Evolutionary conservation across 2,329 filamentous ascomycete species (phyloP), one percentile per base, ranked within the genome.

Genomic region (Metarhizium sp.): DNA sequence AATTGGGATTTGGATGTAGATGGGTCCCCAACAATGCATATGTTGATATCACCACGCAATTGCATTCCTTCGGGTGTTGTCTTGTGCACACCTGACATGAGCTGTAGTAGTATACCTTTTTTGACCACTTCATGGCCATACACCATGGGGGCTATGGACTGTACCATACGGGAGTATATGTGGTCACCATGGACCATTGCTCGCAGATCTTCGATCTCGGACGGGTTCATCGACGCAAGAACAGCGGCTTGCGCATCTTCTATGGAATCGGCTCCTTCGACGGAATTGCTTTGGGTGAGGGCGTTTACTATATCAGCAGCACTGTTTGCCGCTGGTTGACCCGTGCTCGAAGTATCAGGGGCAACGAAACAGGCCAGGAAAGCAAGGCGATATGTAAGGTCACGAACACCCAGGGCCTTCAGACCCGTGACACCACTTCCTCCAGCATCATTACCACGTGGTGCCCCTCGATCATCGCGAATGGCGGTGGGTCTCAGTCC

Each of bases 1-100:
- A 99, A 99, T 65, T 99, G 94, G 36, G 92, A 96, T 71, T 99
- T 99, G 61, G 90, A 95, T 2, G 94, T 99, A 11, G 90, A 95
- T 1, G 94, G 94, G 67, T 99, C 94, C 58, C 94, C 94, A 57
- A 99, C 94, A 62, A 99, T 90, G 72, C 94, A 99, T 59, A 99
- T 95, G 74, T 99, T 99, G 77, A 99, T 92, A 67, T 99, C 94
- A 62, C 94, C 94, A 80, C 94, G 86, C 47, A 99, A 80, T 60
- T 92, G 85, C 90, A 99, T 96, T 59, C 90, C 92, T 73, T 99
- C 94, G 0, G 90, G 81, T 0, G 94, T 99, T 25, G 82, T 82
- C 71, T 99, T 99, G 72, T 85, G 85, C 2, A 99, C 90, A 76
- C 94, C 94, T n/a, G 91, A 90, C 81, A 99, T 90, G 50, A 99